These are phyloP conservation scores for Pterocarpus macrocarpus DNA, from an alignment of 306 rosid species.

Conservation along the genomic window DNA sequence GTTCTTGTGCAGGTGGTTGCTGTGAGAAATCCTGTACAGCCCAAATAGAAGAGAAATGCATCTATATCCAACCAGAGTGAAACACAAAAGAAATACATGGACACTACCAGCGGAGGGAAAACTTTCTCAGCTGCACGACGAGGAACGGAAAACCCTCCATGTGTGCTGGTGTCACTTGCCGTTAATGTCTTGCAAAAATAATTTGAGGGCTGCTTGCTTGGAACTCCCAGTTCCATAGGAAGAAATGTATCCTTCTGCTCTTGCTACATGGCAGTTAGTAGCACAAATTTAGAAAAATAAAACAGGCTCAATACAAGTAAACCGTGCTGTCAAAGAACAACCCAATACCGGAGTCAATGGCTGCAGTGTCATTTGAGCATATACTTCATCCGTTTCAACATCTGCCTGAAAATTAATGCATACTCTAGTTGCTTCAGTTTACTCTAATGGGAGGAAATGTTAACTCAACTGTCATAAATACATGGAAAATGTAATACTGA, in stretches of 20 bases:
- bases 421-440: slow-evolving; percentile 25
- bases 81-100: slow-evolving; percentile 30
- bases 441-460: slow-evolving; percentile 6
- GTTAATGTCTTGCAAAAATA: slow-evolving; percentile 93
- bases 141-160: slow-evolving; percentile 95
- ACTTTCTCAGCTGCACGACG: slow-evolving; percentile 97
- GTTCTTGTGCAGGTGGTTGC: slow-evolving; percentile 92
- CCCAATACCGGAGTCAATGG: slow-evolving; percentile 71
- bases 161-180: slow-evolving; percentile 91
- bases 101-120: slow-evolving; percentile 80
- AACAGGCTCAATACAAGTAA: not conserved
- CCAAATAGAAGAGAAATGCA: slow-evolving; percentile 46
- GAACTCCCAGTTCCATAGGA: slow-evolving; percentile 86
- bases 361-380: slow-evolving; percentile 91
- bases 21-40: slow-evolving; percentile 72
- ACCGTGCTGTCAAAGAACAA: not conserved
- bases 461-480: slow-evolving; percentile 20
- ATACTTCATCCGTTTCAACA: slow-evolving; percentile 91
- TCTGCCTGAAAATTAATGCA: slow-evolving; percentile 79
- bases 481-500: slow-evolving; percentile 52
- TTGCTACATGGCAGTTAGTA: slow-evolving; percentile 56
- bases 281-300: slow-evolving; percentile 22
- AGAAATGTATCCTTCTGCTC: slow-evolving; percentile 89
- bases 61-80: slow-evolving; percentile 40
- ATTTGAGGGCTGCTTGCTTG: slow-evolving; percentile 88